These are phyloP conservation scores for Glebionis coronaria DNA, from an alignment of 129 eudicot species.

Conservation along the genomic window DNA sequence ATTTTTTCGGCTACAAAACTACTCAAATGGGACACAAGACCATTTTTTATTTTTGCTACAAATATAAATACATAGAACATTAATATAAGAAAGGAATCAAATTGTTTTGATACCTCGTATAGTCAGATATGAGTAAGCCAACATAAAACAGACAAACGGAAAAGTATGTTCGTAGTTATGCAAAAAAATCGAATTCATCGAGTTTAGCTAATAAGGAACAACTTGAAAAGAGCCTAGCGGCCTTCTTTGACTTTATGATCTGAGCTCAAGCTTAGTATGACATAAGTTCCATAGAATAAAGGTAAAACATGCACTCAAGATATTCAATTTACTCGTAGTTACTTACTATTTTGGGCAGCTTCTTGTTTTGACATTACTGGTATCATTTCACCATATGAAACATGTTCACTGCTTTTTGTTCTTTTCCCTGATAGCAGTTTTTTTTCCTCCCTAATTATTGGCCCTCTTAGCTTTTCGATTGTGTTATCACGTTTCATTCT, in stretches of 20 bases:
- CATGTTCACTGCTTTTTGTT: constrained; percentile 31
- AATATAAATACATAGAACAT: no score
- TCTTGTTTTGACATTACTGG: constrained; percentile 45
- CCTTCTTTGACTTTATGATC: background rate
- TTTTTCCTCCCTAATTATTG: constrained; percentile 31
- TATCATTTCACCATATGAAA: constrained; percentile 71
- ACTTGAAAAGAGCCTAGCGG: background rate
- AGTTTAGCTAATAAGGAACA: background rate
- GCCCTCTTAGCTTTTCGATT: constrained; percentile 50
- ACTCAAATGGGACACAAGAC: no score
- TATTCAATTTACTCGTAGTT: background rate
- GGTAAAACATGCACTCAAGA: background rate
- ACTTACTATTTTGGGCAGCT: constrained; percentile 41
- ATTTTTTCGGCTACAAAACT: no score
- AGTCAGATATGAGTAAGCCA: no score
- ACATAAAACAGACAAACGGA: no score
- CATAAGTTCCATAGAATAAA: background rate
- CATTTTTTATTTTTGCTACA: no score
- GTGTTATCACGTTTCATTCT: constrained; percentile 56
- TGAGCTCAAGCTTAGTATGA: background rate
- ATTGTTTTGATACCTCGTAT: no score
- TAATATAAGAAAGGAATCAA: no score
- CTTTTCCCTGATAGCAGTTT: constrained; percentile 17
- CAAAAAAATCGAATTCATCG: background rate
- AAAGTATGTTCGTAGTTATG: no score